Percentiles rank a stretch among this genome's conserved stretches.
phyloP scores from a whole-genome alignment of 2,329 filamentous ascomycete species.

The Plectosphaerella sp. region DNA sequence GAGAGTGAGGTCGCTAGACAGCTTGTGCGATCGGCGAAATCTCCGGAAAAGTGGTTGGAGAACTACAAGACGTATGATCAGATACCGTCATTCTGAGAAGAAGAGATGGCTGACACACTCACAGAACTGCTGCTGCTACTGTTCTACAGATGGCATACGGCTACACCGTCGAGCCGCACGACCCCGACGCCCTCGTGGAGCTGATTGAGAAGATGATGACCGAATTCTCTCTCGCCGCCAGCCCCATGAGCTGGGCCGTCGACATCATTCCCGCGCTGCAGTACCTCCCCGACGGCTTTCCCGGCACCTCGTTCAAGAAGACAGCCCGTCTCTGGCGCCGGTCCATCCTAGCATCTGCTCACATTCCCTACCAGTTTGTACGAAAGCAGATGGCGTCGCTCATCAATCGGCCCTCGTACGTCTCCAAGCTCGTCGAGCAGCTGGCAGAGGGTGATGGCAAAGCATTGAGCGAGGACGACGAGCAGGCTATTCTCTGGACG shows the following conservation, averaged over 20 bases:
- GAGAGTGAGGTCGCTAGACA: conserved; percentile 6
- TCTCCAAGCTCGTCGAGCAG: conserved; percentile 18
- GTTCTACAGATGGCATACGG: conserved; percentile 6
- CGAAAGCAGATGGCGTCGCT: conserved; percentile 16
- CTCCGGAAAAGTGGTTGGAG: conserved; percentile 6
- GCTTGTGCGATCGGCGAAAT: conserved; percentile 5
- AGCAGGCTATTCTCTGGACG: conserved; percentile 17
- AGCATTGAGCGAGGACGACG: conserved; percentile 10
- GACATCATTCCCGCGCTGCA: conserved; percentile 24
- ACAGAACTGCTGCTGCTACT: conserved; percentile 5
- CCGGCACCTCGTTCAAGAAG: conserved; percentile 23
- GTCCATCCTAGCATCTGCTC: conserved; percentile 8
- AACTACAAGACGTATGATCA: conserved; percentile 12
- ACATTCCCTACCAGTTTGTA: conserved; percentile 26
- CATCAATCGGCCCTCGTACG: conserved; percentile 17
- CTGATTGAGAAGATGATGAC: conserved; percentile 22
- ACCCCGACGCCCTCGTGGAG: conserved; percentile 21
- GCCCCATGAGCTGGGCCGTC: conserved; percentile 25
- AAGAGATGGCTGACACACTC: too few relatives aligned
- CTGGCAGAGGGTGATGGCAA: conserved; percentile 1
- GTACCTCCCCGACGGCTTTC: conserved; percentile 23
- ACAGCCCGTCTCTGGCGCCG: conserved; percentile 20
- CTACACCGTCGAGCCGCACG: conserved; percentile 23
- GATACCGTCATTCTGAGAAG: neutral
- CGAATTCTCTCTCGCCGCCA: conserved; percentile 19